These are phyloP conservation scores for Coleophoma crateriformis DNA, from an alignment of 2,329 filamentous ascomycete genomes.

Conservation along the genomic window DNA sequence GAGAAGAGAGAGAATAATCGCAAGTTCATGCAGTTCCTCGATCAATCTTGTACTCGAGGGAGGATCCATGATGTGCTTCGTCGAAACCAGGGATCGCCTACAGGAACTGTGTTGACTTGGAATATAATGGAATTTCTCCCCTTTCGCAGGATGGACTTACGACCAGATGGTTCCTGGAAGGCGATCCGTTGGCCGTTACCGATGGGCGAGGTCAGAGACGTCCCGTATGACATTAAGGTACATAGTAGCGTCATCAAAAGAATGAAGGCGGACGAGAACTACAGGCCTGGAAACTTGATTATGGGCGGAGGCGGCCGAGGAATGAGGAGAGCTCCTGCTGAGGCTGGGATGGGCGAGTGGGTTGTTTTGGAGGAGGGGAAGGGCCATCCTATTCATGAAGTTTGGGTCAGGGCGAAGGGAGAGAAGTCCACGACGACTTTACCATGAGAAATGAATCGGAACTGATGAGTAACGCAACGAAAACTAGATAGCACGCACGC, in stretches of 20 bases:
- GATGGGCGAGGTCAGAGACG: constrained; percentile 54
- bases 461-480: no score
- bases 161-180: constrained; percentile 51
- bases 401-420: background rate
- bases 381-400: background rate
- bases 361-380: constrained; percentile 39
- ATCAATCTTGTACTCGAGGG: background rate
- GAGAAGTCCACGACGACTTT: no score
- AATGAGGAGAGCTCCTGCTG: constrained; percentile 40
- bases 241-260: constrained; percentile 52
- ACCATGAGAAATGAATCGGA: no score
- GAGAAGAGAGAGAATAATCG: background rate
- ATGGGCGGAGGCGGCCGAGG: constrained; percentile 55
- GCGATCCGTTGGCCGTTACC: constrained; percentile 56
- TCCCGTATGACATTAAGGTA: constrained; percentile 48
- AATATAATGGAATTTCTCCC: constrained; percentile 60
- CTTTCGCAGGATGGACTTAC: constrained; percentile 56
- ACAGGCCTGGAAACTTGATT: constrained; percentile 55
- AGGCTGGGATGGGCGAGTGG: constrained; percentile 51
- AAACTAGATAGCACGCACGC: no score
- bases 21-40: background rate
- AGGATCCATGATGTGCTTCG: constrained; percentile 44
- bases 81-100: constrained; percentile 30
- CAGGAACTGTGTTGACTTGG: constrained; percentile 43
- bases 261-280: constrained; percentile 44